phyloP scores from a whole-genome alignment of 495 filamentous ascomycete genomes.

The Trichoderma reesei region DNA sequence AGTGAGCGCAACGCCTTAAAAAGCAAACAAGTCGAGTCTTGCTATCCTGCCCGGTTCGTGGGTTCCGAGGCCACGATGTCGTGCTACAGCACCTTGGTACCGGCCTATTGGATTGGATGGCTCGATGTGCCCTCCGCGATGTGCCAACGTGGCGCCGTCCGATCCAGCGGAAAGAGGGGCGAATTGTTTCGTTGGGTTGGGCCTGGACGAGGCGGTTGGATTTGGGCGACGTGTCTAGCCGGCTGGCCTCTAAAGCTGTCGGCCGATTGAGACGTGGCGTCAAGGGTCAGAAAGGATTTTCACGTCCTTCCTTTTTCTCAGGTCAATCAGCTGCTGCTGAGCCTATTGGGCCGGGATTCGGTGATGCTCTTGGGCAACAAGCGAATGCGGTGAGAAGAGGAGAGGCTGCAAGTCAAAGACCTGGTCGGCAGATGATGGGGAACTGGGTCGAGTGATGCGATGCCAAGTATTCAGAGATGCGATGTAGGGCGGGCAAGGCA shows the following conservation, averaged over 20 bases:
- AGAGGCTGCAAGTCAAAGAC: not conserved
- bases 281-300: not conserved
- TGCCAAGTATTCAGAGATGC: not conserved
- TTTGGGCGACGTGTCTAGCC: not conserved
- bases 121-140: not conserved
- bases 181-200: not conserved
- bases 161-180: slow-evolving; percentile 3
- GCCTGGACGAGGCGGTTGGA: slow-evolving; percentile 4
- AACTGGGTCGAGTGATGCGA: not conserved
- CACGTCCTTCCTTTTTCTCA: not conserved
- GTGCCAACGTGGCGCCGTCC: slow-evolving; percentile 7
- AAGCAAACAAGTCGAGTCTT: too few relatives aligned
- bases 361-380: not conserved
- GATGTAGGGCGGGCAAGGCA: not conserved
- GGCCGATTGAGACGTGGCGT: slow-evolving; percentile 2
- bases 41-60: not conserved
- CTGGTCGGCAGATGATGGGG: not conserved
- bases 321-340: too few relatives aligned
- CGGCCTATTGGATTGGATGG: too few relatives aligned
- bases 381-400: not conserved
- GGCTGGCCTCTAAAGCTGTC: not conserved
- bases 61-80: too few relatives aligned
- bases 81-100: too few relatives aligned
- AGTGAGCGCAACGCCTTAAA: too few relatives aligned
- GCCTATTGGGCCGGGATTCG: not conserved